Evolutionary conservation across 2,329 filamentous ascomycete species (phyloP).

Genomic region (Aspergillus aculeatinus): DNA sequence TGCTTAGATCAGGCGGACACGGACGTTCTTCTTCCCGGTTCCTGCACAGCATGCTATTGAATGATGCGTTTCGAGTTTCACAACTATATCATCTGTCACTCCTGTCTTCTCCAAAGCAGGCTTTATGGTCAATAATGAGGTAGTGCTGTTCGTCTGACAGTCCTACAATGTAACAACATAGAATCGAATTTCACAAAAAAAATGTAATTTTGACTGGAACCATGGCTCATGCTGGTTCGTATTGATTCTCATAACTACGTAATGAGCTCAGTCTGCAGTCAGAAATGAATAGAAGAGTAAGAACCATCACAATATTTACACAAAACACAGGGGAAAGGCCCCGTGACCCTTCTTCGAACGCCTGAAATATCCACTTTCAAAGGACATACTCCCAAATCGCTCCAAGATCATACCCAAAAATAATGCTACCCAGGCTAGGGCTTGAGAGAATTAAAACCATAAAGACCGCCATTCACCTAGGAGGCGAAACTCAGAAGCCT

Average conservation of each 20-base stretch:
- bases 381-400: constrained; percentile 11
- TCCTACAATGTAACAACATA: constrained; percentile 23
- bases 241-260: no score
- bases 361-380: constrained; percentile 2
- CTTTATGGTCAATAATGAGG: neutral
- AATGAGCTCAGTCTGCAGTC: no score
- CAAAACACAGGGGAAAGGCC: neutral
- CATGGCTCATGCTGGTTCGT: neutral
- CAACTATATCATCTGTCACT: neutral
- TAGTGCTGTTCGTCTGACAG: constrained; percentile 1
- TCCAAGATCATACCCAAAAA: constrained; percentile 8
- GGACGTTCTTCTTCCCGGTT: neutral
- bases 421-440: neutral
- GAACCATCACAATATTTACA: neutral
- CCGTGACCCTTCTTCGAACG: neutral
- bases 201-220: constrained; percentile 14
- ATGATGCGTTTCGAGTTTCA: neutral
- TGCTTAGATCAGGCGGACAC: constrained; percentile 47
- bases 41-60: neutral
- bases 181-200: constrained; percentile 19
- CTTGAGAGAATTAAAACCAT: neutral
- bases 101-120: neutral
- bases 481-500: constrained; percentile 20
- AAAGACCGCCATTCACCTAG: neutral
- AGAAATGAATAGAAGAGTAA: neutral